Conservation (phyloP, 257 asterid genomes). For the Gardenia jasminoides region DNA sequence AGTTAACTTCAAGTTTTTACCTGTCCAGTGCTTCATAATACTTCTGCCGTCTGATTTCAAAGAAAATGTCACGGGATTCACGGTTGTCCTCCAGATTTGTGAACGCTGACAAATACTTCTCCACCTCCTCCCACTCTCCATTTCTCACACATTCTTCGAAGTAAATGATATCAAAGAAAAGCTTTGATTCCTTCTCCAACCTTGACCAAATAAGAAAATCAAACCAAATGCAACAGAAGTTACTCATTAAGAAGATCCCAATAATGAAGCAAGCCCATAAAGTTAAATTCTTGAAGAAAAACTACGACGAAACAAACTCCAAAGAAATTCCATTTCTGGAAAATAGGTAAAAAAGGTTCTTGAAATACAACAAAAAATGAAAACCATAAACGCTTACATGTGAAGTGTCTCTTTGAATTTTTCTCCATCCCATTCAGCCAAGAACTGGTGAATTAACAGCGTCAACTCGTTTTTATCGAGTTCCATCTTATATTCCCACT, state of each 20-base stretch:
- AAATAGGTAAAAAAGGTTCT: too few species aligned
- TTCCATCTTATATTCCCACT: constrained; percentile 34
- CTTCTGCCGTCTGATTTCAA: constrained; percentile 56
- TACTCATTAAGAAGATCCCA: too few species aligned
- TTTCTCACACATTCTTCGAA: constrained; percentile 47
- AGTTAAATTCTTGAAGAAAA: background rate
- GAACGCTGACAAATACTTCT: constrained; percentile 54
- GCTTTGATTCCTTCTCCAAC: constrained; percentile 64
- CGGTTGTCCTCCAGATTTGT: constrained; percentile 56
- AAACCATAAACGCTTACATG: constrained; percentile 32
- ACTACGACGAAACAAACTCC: too few species aligned
- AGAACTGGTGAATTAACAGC: constrained; percentile 51
- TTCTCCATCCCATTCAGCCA: constrained; percentile 37
- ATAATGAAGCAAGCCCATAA: background rate
- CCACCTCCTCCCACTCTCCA: constrained; percentile 64
- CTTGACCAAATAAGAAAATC: constrained; percentile 19
- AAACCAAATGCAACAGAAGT: constrained; percentile 13
- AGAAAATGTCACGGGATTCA: constrained; percentile 51
- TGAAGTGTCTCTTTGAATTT: constrained; percentile 52
- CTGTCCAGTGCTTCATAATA: constrained; percentile 61
- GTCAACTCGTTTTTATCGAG: constrained; percentile 49
- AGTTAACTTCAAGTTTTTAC: constrained; percentile 19
- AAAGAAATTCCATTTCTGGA: too few species aligned
- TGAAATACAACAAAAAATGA: background rate
- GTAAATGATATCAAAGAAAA: constrained; percentile 54